Evolutionary conservation across 208 protist species (phyloP).

Genomic region (Leishmania braziliensis): DNA sequence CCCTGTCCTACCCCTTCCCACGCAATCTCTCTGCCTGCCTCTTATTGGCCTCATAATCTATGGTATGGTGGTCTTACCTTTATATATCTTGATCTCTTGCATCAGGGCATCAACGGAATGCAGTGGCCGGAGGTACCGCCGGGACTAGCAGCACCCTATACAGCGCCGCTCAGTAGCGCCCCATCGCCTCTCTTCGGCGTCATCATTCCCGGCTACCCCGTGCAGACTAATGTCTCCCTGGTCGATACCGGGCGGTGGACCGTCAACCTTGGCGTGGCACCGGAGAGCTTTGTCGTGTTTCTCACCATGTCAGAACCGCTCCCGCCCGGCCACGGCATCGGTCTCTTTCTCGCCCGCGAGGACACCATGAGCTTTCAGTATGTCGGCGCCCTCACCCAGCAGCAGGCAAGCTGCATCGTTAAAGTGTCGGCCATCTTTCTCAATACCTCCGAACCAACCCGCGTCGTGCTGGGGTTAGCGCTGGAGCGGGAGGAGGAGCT

Average conservation of each 20-base stretch:
- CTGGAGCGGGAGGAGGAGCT: slow-evolving; percentile 59
- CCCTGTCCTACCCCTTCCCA: not conserved
- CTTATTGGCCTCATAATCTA: not conserved
- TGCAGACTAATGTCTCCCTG: slow-evolving; percentile 44
- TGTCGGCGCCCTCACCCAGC: slow-evolving; percentile 63
- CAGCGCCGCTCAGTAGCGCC: not conserved
- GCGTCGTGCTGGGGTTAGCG: slow-evolving; percentile 64
- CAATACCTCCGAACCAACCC: slow-evolving; percentile 26
- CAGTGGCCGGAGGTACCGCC: slow-evolving; percentile 17
- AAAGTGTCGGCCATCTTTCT: slow-evolving; percentile 47
- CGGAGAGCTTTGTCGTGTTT: slow-evolving; percentile 70
- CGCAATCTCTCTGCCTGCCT: not conserved
- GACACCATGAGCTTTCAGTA: slow-evolving; percentile 64
- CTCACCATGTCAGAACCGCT: slow-evolving; percentile 58
- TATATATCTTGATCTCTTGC: slow-evolving; percentile 5
- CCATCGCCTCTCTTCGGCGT: slow-evolving; percentile 46
- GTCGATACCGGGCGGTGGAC: slow-evolving; percentile 60
- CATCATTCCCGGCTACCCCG: slow-evolving; percentile 65
- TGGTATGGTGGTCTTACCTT: not conserved
- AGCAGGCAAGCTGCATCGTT: slow-evolving; percentile 58
- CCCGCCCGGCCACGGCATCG: slow-evolving; percentile 40
- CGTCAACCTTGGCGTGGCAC: slow-evolving; percentile 43
- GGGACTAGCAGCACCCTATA: not conserved
- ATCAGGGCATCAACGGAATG: slow-evolving; percentile 1
- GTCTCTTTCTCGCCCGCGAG: slow-evolving; percentile 66